These are phyloP conservation scores for Chrysosporium keratinophilum DNA, from an alignment of 2,329 filamentous ascomycete species.

Conservation along the genomic window DNA sequence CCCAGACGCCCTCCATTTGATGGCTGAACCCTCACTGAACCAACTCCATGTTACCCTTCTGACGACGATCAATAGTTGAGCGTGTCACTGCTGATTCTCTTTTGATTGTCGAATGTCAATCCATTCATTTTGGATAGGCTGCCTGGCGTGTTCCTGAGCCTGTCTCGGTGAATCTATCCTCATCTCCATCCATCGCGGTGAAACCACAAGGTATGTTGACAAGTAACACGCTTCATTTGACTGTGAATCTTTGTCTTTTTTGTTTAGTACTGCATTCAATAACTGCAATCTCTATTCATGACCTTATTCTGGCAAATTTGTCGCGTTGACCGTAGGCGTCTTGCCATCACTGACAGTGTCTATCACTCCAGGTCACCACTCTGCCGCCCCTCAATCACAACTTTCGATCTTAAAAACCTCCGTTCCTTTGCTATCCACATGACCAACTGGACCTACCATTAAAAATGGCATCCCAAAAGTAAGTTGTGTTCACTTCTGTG, in stretches of 20 bases:
- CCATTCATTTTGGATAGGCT: neutral
- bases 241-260: neutral
- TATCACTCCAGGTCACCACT: neutral
- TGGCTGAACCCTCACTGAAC: slow-evolving; percentile 2
- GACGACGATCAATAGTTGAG: neutral
- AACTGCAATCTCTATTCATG: neutral
- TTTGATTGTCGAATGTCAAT: neutral
- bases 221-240: neutral
- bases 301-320: neutral
- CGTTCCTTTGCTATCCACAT: neutral
- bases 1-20: neutral
- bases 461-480: slow-evolving; percentile 12
- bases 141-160: neutral
- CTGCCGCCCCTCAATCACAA: neutral
- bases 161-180: neutral
- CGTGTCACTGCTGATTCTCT: neutral
- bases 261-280: neutral
- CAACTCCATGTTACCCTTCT: neutral
- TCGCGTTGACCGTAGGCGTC: neutral
- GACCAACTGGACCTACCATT: neutral
- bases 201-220: neutral
- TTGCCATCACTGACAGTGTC: neutral
- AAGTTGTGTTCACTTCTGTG: slow-evolving; percentile 3
- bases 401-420: neutral
- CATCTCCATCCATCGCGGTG: neutral